Conservation (phyloP, 1,139 yeast genomes). For the Ashbya aceris region DNA sequence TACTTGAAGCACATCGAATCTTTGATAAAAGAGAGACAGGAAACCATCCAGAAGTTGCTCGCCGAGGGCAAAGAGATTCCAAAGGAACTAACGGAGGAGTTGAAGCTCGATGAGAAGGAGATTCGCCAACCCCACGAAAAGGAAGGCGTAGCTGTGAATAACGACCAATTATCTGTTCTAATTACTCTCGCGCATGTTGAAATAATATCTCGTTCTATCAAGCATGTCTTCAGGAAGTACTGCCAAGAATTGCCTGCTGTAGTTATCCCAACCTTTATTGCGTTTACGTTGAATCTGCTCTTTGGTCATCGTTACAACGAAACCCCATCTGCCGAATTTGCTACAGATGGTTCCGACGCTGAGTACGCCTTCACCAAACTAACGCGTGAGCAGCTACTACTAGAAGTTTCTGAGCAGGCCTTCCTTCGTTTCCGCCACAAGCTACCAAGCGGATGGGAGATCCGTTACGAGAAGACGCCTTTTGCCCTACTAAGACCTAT, state of each 20-base stretch:
- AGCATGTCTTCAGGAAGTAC: slow-evolving; percentile 56
- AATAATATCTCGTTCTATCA: slow-evolving; percentile 68
- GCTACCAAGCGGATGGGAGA: slow-evolving; percentile 44
- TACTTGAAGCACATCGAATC: slow-evolving; percentile 31
- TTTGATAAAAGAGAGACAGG: slow-evolving; percentile 34
- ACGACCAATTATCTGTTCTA: slow-evolving; percentile 37
- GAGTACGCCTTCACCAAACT: slow-evolving; percentile 40
- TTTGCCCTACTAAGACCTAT: slow-evolving; percentile 58
- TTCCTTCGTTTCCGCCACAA: slow-evolving; percentile 50
- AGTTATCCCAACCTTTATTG: slow-evolving; percentile 44
- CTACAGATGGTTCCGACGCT: slow-evolving; percentile 35
- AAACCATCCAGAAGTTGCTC: slow-evolving; percentile 31
- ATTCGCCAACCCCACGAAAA: slow-evolving; percentile 31
- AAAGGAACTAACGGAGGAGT: slow-evolving; percentile 29
- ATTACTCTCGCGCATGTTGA: slow-evolving; percentile 49
- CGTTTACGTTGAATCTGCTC: slow-evolving; percentile 67
- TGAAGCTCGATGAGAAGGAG: slow-evolving; percentile 31
- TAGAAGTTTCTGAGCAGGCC: slow-evolving; percentile 44
- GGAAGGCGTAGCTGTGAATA: slow-evolving; percentile 22
- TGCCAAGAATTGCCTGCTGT: slow-evolving; percentile 45
- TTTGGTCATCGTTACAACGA: slow-evolving; percentile 43
- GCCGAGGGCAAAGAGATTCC: slow-evolving; percentile 31
- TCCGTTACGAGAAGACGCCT: slow-evolving; percentile 27
- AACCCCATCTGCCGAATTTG: slow-evolving; percentile 34
- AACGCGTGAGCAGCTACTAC: slow-evolving; percentile 38